phyloP scores from a whole-genome alignment of 2,329 filamentous ascomycete species.

The Ascocoryne sarcoides region DNA sequence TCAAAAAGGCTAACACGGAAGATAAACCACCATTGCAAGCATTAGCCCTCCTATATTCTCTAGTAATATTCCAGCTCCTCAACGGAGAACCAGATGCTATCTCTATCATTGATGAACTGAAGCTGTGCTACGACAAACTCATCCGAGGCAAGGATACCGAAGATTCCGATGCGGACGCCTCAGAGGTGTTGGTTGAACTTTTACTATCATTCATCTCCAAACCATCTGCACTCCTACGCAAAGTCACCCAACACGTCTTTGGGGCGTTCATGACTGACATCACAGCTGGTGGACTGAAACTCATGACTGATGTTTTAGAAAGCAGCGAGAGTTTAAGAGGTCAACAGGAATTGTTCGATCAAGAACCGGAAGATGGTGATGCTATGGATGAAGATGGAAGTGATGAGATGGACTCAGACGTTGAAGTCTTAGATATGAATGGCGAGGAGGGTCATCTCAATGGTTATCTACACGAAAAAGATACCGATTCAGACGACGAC shows the following conservation, averaged over 20 bases:
- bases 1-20: conserved; percentile 28
- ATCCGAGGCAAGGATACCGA: conserved; percentile 41
- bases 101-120: conserved; percentile 72
- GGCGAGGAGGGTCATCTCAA: conserved; percentile 32
- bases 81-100: conserved; percentile 82
- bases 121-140: conserved; percentile 62
- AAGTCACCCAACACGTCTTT: conserved; percentile 83
- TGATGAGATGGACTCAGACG: conserved; percentile 36
- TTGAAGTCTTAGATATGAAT: conserved; percentile 36
- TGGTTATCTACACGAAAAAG: conserved; percentile 33
- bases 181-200: conserved; percentile 76
- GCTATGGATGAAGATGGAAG: conserved; percentile 35
- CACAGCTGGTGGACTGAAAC: conserved; percentile 61
- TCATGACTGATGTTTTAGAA: conserved; percentile 58
- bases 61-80: conserved; percentile 82
- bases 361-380: conserved; percentile 51
- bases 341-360: conserved; percentile 77
- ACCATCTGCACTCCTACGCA: conserved; percentile 74
- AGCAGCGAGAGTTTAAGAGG: conserved; percentile 76
- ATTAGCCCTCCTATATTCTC: conserved; percentile 71
- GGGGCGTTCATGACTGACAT: conserved; percentile 70
- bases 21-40: conserved; percentile 40
- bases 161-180: conserved; percentile 45
- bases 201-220: conserved; percentile 83
- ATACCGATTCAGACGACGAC: conserved; percentile 28